A percentile compares a stretch with the other conserved stretches of the same genome.
These are phyloP conservation scores for Trichoderma hamatum DNA, from an alignment of 2,329 filamentous ascomycete species.

Conservation along the genomic window DNA sequence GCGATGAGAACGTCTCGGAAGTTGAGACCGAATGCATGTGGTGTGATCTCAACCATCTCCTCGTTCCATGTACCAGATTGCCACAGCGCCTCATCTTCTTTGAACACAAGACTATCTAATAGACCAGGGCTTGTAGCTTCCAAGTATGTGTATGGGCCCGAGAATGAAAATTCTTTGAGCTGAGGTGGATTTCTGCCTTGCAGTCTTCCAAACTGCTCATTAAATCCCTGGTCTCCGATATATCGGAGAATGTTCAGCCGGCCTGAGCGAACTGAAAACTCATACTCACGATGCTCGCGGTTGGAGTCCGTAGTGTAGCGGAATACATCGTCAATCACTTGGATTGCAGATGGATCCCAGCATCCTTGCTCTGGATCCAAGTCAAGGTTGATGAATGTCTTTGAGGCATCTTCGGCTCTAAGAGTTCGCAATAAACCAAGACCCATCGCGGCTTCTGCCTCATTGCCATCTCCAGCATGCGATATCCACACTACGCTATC, in stretches of 20 bases:
- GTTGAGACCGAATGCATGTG: conserved; percentile 27
- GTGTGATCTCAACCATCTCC: conserved; percentile 30
- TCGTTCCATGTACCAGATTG: not conserved
- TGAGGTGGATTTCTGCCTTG: not conserved
- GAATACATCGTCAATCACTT: not conserved
- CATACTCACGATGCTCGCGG: not conserved
- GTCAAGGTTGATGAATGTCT: not conserved
- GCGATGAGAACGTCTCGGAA: conserved; percentile 27
- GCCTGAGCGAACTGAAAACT: not conserved
- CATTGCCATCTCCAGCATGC: not conserved
- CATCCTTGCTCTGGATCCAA: not conserved
- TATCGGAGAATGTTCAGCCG: not conserved
- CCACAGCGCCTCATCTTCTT: not conserved
- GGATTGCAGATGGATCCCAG: not conserved
- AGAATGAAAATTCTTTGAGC: not conserved
- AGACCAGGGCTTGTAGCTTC: not conserved
- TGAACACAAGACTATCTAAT: not conserved
- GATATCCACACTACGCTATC: not conserved
- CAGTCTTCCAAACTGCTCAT: not conserved
- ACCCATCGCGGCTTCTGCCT: not conserved
- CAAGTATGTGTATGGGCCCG: not conserved
- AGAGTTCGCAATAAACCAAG: not conserved
- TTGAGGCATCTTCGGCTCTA: not conserved
- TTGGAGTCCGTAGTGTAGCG: not conserved
- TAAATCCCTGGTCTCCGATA: not conserved